Evolutionary conservation across 2,329 filamentous ascomycete genomes (phyloP).

Genomic region (Colletotrichum aenigma): DNA sequence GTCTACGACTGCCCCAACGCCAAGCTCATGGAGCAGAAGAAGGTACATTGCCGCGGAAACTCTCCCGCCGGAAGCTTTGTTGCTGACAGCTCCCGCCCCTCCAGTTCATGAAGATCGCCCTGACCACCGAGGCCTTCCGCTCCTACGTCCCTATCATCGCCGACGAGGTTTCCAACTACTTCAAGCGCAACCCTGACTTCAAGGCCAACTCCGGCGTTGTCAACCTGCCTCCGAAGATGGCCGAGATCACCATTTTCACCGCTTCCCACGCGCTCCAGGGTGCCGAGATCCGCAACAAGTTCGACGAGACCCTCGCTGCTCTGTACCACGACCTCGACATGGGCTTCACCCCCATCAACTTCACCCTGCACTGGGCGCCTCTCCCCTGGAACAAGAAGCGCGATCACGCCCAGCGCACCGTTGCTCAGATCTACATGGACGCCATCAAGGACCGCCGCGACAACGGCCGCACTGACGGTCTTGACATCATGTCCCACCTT

Average conservation of each 20-base stretch:
- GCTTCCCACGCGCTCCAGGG: slow-evolving; percentile 87
- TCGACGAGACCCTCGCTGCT: slow-evolving; percentile 79
- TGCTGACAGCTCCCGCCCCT: slow-evolving; percentile 19
- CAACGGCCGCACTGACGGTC: slow-evolving; percentile 52
- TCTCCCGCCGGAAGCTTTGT: not conserved
- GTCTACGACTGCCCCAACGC: slow-evolving; percentile 91
- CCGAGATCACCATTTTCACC: slow-evolving; percentile 89
- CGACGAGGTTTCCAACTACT: slow-evolving; percentile 74
- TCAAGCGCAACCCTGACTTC: slow-evolving; percentile 71
- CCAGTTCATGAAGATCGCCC: slow-evolving; percentile 80
- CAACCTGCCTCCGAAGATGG: slow-evolving; percentile 77
- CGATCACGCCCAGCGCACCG: slow-evolving; percentile 78
- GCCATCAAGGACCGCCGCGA: slow-evolving; percentile 76
- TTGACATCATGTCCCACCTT: slow-evolving; percentile 89
- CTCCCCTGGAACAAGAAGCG: slow-evolving; percentile 87
- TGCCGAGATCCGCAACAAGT: slow-evolving; percentile 78
- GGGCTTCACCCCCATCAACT: slow-evolving; percentile 89
- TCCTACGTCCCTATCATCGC: slow-evolving; percentile 81
- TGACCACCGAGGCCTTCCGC: slow-evolving; percentile 76
- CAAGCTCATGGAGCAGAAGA: slow-evolving; percentile 96
- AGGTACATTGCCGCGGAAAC: slow-evolving; percentile 57
- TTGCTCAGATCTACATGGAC: slow-evolving; percentile 82
- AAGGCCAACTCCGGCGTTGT: slow-evolving; percentile 71
- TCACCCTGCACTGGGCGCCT: slow-evolving; percentile 86
- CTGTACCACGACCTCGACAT: slow-evolving; percentile 90